Evolutionary conservation across 257 asterid genomes (phyloP).

Genomic region (Fraxinus quadrangulata): DNA sequence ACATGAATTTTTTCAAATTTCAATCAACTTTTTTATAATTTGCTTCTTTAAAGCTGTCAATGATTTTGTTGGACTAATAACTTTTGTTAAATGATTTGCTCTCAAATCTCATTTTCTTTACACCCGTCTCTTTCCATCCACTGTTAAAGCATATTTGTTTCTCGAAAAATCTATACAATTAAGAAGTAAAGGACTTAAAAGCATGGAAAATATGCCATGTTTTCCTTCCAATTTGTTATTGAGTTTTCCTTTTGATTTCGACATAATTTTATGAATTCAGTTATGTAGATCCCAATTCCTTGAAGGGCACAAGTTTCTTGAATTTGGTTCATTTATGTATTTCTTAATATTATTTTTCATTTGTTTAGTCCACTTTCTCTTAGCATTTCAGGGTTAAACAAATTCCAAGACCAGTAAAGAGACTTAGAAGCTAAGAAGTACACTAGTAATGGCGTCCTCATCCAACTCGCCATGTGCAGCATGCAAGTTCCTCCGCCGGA

Average conservation of each 20-base stretch:
- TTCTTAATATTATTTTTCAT: background rate
- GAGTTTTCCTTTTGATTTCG: background rate
- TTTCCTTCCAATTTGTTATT: background rate
- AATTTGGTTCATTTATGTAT: background rate
- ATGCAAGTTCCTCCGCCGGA: conserved; percentile 71
- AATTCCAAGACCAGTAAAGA: background rate
- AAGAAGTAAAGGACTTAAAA: too few relatives aligned
- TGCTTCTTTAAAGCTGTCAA: conserved; percentile 46
- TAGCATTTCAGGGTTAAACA: background rate
- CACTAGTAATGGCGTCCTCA: conserved; percentile 46
- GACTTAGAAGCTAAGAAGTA: background rate
- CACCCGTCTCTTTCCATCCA: background rate
- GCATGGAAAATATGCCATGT: background rate
- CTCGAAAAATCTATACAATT: background rate
- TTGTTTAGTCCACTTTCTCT: background rate
- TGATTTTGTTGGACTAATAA: conserved; percentile 42
- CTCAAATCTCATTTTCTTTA: background rate
- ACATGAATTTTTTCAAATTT: conserved; percentile 18
- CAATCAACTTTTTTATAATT: conserved; percentile 37
- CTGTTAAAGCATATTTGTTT: too few relatives aligned
- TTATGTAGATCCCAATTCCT: background rate
- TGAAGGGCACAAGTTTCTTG: background rate
- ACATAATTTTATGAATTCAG: background rate
- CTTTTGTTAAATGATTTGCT: background rate
- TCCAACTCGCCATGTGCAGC: conserved; percentile 77